Conservation (phyloP, 768 basidiomycete genomes). For the Gloeopeniophorella convolvens region DNA sequence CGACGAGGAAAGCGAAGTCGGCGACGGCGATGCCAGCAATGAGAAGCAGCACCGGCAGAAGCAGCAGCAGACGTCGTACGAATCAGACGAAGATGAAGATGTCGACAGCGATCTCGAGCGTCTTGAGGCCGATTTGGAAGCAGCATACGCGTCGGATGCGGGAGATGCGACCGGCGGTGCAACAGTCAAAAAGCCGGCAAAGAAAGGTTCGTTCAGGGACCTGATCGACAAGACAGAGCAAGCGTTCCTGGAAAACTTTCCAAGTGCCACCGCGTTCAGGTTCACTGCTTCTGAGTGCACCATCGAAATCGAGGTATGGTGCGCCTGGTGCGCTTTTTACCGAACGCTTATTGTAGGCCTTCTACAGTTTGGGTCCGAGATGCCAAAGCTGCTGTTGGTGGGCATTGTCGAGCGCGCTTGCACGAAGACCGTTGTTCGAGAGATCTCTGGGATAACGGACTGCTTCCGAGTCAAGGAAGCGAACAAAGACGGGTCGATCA, state of each 20-base stretch:
- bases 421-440: constrained; percentile 76
- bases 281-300: constrained; percentile 63
- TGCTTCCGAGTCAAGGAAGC: constrained; percentile 74
- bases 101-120: constrained; percentile 45
- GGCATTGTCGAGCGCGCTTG: constrained; percentile 89
- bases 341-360: neutral
- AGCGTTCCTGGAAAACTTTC: constrained; percentile 50
- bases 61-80: constrained; percentile 72
- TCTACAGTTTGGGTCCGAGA: constrained; percentile 74
- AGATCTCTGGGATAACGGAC: constrained; percentile 82
- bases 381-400: constrained; percentile 90
- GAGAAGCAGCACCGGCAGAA: constrained; percentile 66
- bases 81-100: constrained; percentile 58
- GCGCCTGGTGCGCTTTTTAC: neutral
- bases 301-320: constrained; percentile 76
- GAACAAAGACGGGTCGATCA: constrained; percentile 44
- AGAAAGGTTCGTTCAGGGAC: constrained; percentile 30
- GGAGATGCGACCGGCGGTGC: constrained; percentile 33
- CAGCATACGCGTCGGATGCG: constrained; percentile 43
- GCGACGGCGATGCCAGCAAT: constrained; percentile 78
- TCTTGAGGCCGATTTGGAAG: constrained; percentile 56
- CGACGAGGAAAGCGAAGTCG: constrained; percentile 69
- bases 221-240: constrained; percentile 41
- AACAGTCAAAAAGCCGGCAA: constrained; percentile 28
- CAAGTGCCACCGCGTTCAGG: constrained; percentile 63